These are phyloP conservation scores for Capsella rubella DNA, from an alignment of 441 rosid species.

Conservation along the genomic window DNA sequence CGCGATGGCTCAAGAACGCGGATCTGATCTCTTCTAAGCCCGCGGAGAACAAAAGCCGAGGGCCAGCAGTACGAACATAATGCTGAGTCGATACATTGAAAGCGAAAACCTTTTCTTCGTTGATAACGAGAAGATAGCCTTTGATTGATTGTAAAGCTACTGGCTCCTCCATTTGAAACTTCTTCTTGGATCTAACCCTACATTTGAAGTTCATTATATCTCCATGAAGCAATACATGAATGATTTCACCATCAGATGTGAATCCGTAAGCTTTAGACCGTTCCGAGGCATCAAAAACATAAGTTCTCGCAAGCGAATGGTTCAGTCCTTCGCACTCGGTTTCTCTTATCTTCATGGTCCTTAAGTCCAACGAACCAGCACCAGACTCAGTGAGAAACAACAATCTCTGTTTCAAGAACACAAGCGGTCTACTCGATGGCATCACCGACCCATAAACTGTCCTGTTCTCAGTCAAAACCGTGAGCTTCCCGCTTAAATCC, in stretches of 20 bases:
- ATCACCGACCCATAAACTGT: conserved; percentile 70
- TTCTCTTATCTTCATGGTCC: conserved; percentile 87
- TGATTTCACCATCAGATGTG: conserved; percentile 83
- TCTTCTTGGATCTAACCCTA: conserved; percentile 86
- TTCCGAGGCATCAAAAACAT: conserved; percentile 83
- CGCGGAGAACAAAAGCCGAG: conserved; percentile 79
- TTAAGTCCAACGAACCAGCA: conserved; percentile 92
- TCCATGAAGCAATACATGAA: conserved; percentile 81
- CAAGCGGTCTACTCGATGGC: conserved; percentile 77
- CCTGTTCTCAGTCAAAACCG: conserved; percentile 76
- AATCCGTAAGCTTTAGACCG: conserved; percentile 93
- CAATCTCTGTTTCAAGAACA: conserved; percentile 91
- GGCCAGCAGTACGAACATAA: conserved; percentile 75
- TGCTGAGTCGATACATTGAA: conserved; percentile 88
- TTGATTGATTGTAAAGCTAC: conserved; percentile 80
- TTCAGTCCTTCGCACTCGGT: conserved; percentile 91
- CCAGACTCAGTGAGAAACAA: conserved; percentile 89
- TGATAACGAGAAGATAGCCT: conserved; percentile 80
- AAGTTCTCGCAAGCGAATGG: conserved; percentile 67
- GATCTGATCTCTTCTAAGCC: conserved; percentile 83
- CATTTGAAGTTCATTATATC: conserved; percentile 94
- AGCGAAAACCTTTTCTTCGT: conserved; percentile 70
- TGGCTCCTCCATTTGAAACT: conserved; percentile 71
- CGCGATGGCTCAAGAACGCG: conserved; percentile 65
- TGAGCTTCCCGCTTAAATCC: conserved; percentile 71